Evolutionary conservation across 1,284 basidiomycete genomes (phyloP), one percentile per base, ranked within the genome.

Genomic region (Rhodotorula sp.): DNA sequence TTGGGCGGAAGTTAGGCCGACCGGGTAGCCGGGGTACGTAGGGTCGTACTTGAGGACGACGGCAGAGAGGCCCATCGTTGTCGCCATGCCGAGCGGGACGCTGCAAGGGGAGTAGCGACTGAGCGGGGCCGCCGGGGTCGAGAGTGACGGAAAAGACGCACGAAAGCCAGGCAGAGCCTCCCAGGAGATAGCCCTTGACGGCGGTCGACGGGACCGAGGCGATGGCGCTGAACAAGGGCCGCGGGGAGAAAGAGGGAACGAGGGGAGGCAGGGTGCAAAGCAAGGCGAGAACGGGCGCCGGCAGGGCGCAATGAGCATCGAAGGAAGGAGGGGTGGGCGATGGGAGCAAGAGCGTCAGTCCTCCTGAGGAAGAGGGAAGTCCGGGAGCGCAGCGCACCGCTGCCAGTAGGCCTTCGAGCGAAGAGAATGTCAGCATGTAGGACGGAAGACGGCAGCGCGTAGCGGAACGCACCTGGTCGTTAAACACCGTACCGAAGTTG

Each of bases 401-500:
- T 32, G 41, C n/a, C 41, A 46, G 77, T 82, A 84, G 8, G 82
- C 80, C 71, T 44, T 44, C 39, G 39, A 17, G 8, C 39, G 39
- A 41, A 41, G 39, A 8, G 10, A 41, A 10, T 41, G 39, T 41
- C 39, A 41, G 44, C 44, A n/a, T n/a, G n/a, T 19, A 44, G 44
- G 3, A 19, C 15, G 44, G 44, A 19, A 44, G 9, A 17, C 7
- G 21, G 44, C 15, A 44, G 44, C 5, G 9, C 9, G 19, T 44
- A 17, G 39, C 15, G 5, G 44, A n/a, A 19, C 44, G 44, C 44
- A 44, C 44, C 44, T 82, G 81, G 65, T 91, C 90, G 78, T 88
- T 86, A 81, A 91, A 91, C 9, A 92, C 91, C 3, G 89, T 91
- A 0, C 88, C 89, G 76, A 92, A 92, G 82, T 92, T 92, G 8